A percentile compares a stretch with the other conserved stretches of the same genome.
phyloP scores from a whole-genome alignment of 2,329 filamentous ascomycete genomes.

The Trematosphaeria pertusa region DNA sequence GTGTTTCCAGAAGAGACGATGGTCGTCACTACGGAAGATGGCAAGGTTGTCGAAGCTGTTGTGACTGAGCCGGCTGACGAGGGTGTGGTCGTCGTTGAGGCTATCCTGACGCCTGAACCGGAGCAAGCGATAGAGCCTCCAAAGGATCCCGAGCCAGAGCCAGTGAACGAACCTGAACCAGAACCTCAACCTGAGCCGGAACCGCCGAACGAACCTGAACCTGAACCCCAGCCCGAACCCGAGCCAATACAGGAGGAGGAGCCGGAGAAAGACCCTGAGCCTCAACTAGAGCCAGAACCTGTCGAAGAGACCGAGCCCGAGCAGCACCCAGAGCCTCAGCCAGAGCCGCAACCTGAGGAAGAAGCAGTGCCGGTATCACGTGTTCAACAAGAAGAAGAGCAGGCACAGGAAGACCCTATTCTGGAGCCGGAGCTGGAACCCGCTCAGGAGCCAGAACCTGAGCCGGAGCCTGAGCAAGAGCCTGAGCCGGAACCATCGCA shows the following conservation, averaged over 20 bases:
- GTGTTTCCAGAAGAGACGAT: conserved; percentile 18
- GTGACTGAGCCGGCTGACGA: conserved; percentile 9
- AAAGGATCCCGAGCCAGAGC: conserved; percentile 1
- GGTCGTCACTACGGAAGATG: conserved; percentile 20
- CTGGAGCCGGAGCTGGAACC: background rate
- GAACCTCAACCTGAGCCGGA: conserved; percentile 12
- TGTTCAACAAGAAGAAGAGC: conserved; percentile 2
- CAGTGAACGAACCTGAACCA: background rate
- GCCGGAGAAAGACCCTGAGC: too few species aligned
- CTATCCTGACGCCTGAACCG: conserved; percentile 9
- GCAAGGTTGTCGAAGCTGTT: conserved; percentile 11
- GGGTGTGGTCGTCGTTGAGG: conserved; percentile 12
- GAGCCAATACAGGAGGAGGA: conserved; percentile 5
- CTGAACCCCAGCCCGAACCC: conserved; percentile 7
- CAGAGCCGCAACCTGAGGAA: conserved; percentile 7
- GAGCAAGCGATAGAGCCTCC: conserved; percentile 2
- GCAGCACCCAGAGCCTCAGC: conserved; percentile 8
- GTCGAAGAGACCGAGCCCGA: conserved; percentile 7
- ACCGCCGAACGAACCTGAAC: conserved; percentile 4
- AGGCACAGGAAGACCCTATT: conserved; percentile 1
- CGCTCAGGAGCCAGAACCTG: background rate
- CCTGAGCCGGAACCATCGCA: background rate
- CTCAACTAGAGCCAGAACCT: background rate
- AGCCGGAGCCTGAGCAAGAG: conserved; percentile 7
- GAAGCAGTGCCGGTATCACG: background rate